A percentile compares a stretch with the other conserved stretches of the same genome.
phyloP scores from a whole-genome alignment of 2,329 filamentous ascomycete species.

The Fusarium coffeatum region DNA sequence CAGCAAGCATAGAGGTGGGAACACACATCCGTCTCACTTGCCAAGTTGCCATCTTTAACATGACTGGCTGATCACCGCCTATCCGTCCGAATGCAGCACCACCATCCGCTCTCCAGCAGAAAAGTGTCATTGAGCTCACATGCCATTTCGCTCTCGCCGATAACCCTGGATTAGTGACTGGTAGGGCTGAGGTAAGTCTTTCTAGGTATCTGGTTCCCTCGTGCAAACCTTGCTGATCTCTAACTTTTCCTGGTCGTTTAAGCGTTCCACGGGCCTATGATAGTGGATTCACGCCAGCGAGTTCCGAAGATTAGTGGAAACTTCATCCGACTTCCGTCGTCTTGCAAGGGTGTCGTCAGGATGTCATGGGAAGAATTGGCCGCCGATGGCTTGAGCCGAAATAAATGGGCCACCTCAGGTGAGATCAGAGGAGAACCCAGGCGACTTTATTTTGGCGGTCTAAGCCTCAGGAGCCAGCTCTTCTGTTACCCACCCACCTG shows the following conservation, averaged over 20 bases:
- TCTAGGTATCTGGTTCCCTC: neutral
- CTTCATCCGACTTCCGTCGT: neutral
- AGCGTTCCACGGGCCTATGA: neutral
- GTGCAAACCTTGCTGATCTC: neutral
- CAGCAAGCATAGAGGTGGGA: neutral
- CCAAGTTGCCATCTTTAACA: neutral
- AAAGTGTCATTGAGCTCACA: neutral
- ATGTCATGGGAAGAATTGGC: no score
- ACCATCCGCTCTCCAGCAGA: neutral
- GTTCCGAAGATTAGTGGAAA: neutral
- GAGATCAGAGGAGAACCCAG: no score
- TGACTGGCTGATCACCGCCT: neutral
- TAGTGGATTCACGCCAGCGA: neutral
- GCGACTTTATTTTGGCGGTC: no score
- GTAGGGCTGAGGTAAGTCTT: neutral
- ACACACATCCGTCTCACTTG: no score
- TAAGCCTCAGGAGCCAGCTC: no score
- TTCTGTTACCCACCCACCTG: no score
- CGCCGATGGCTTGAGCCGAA: no score
- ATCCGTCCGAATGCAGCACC: neutral
- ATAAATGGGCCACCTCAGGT: no score
- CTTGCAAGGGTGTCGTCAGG: neutral
- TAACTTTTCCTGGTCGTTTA: neutral
- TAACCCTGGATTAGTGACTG: neutral
- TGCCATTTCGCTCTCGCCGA: neutral